Conservation (phyloP, 805 yeast genomes). For the Candida broadrunensis region DNA sequence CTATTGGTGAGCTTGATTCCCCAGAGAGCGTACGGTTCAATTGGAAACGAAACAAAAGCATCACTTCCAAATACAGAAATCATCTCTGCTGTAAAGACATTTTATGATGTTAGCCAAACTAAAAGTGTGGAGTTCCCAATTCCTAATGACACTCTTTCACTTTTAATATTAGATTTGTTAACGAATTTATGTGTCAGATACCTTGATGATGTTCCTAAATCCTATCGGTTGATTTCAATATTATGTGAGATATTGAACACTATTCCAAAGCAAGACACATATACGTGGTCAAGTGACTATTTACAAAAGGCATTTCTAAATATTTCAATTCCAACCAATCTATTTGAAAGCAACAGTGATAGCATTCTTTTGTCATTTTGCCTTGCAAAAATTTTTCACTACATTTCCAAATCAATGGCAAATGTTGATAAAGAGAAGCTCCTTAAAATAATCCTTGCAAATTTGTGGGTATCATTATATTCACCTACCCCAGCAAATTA, state of each 20-base stretch:
- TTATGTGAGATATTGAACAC: conserved; percentile 17
- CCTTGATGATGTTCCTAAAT: conserved; percentile 10
- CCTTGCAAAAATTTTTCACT: conserved; percentile 36
- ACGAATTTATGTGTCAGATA: conserved; percentile 14
- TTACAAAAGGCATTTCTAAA: conserved; percentile 14
- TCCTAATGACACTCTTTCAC: conserved; percentile 11
- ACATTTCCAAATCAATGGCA: conserved; percentile 26
- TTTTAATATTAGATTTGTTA: conserved; percentile 14
- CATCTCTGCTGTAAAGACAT: conserved; percentile 10
- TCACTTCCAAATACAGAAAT: conserved; percentile 8
- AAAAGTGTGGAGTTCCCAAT: conserved; percentile 11
- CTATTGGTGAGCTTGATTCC: conserved; percentile 56
- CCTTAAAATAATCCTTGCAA: conserved; percentile 38
- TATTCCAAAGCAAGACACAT: conserved; percentile 13
- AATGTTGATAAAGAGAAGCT: conserved; percentile 32
- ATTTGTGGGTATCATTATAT: conserved; percentile 55
- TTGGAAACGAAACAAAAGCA: neutral
- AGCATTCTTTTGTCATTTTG: conserved; percentile 34
- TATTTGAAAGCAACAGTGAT: conserved; percentile 4
- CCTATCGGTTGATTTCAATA: conserved; percentile 16
- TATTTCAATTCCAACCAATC: conserved; percentile 7
- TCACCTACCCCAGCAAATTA: conserved; percentile 46
- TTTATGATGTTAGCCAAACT: conserved; percentile 14
- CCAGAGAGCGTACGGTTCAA: conserved; percentile 46
- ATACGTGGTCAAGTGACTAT: conserved; percentile 3